Base-by-base conservation (phyloP, 1,284 basidiomycete genomes). In the Caloboletus firmus region DNA sequence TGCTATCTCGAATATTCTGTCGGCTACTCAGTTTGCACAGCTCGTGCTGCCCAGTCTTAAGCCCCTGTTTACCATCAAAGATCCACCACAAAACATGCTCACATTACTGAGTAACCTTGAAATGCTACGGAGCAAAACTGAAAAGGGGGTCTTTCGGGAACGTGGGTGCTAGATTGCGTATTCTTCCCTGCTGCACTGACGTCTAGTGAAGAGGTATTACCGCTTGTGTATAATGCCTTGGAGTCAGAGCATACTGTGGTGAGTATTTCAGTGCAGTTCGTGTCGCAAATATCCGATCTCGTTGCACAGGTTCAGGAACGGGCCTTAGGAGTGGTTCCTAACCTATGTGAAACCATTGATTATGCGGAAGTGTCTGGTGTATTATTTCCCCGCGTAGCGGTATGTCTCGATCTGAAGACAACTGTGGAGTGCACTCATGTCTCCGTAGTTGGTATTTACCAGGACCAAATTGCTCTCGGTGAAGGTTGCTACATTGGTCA, bases 61-160 rank as follows among this genome's bases (percentile, higher is more conserved):
- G 66, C 95, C 95, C 0, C 72, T 99, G 13, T 99, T 99, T 63
- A 78, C 77, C 0, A 77, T 98, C 62, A 95, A 92, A 71, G 97
- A 99, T 66, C 96, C 97, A 22, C 95, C 96, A 0, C 95, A 98
- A 72, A 98, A 95, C 63, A 95, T 97, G 89, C 73, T 96, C 51
- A 95, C 93, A 1, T 74, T 98, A 24, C 73, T 99, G 37, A 95
- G 98, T 59, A 95, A 97, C 66, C 79, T 98, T 15, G 76, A 82
- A 22, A 82, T 97, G 71, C 81, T 99, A 42, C 93, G 96, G 64
- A 83, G 80, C 55, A 99, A 99, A 75, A 95, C 93, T 1, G 86
- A 91, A 49, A 93, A 95, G 45, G 74, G 76, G 5, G 82, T 90
- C 4, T 99, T 99, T 70, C 80, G 93, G 60, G 93, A 95, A 72